Evolutionary conservation across 768 basidiomycete genomes (phyloP), one percentile per base, ranked within the genome.

Genomic region (Suillus sp.): DNA sequence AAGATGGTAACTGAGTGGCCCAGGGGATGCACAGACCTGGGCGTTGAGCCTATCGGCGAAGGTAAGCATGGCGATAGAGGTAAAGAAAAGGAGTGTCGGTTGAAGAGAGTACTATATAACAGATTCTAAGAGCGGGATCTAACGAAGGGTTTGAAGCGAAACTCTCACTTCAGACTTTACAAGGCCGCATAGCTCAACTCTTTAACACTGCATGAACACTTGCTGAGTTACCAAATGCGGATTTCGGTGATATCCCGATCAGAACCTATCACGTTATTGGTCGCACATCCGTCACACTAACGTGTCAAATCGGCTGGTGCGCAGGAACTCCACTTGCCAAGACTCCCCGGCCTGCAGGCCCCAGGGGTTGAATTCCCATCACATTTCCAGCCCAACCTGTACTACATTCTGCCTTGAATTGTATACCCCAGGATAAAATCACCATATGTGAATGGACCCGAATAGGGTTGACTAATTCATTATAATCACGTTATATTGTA

Each of bases 41-140:
- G 79, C 78, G 61, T 81, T 81, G 64, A 81, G 76, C 64, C 75
- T 73, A 67, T 81, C 79, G 34, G 77, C 68, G 66, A 76, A 77
- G 35, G 74, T 77, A 61, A 80, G 70, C 79, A 80, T 80, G 54
- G 62, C 47, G 63, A 67, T 20, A 54, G 61, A 55, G 62, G 61
- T 60, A 27, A 50, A 30, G 68, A 57, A 62, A 47, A n/a, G 14
- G 68, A 71, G 65, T 18, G 74, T 60, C 48, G 20, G 57, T 35
- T 42, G 50, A 66, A 60, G 51, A 43, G 50, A 18, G 35, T 58
- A 50, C 63, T 30, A 74, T 71, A 73, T 66, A 72, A 69, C 34
- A 67, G 66, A 54, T 58, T 48, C 14, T 48, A 20, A 42, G 53
- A 43, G n/a, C 4, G 38, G 30, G 43, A 38, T 47, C 64, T 55